phyloP scores from a whole-genome alignment of 495 filamentous ascomycete species.

The Platismatia glauca region DNA sequence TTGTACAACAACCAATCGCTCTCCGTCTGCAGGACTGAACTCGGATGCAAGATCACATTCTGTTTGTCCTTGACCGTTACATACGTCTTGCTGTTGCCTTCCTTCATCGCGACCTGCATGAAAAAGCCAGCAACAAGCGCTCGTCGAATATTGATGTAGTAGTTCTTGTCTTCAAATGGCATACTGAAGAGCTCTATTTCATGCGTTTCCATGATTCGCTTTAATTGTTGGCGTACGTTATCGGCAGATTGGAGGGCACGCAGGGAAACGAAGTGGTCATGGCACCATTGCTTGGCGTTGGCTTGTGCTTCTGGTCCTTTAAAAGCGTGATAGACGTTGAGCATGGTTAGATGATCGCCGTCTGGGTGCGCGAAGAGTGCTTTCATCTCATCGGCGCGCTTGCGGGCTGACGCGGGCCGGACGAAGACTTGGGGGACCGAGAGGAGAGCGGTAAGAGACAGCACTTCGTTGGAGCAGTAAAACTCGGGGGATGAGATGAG shows the following conservation, averaged over 20 bases:
- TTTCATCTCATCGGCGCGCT: conserved; percentile 98
- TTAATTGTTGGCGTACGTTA: conserved; percentile 82
- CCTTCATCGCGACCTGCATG: conserved; percentile 98
- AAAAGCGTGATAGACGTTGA: conserved; percentile 98
- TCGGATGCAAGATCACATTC: conserved; percentile 85
- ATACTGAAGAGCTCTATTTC: conserved; percentile 79
- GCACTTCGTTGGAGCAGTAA: conserved; percentile 96
- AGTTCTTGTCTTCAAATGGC: conserved; percentile 88
- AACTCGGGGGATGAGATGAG: conserved; percentile 95
- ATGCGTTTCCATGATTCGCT: conserved; percentile 90
- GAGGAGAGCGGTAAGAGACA: conserved; percentile 87
- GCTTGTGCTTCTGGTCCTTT: conserved; percentile 62
- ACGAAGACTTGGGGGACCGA: conserved; percentile 94
- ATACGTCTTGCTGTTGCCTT: conserved; percentile 68
- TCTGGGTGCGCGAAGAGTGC: conserved; percentile 82
- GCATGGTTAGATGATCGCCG: conserved; percentile 89
- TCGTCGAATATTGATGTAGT: conserved; percentile 93
- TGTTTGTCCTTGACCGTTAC: conserved; percentile 91
- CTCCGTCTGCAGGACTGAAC: conserved; percentile 73
- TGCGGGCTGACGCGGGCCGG: conserved; percentile 70
- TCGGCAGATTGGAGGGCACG: conserved; percentile 85
- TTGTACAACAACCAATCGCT: conserved; percentile 98
- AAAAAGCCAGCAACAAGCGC: conserved; percentile 96
- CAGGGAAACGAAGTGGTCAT: conserved; percentile 92
- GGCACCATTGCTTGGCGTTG: conserved; percentile 84